A percentile compares a stretch with the other conserved stretches of the same genome.
These are phyloP conservation scores for Mimosa pudica DNA, from an alignment of 306 rosid species.

Conservation along the genomic window DNA sequence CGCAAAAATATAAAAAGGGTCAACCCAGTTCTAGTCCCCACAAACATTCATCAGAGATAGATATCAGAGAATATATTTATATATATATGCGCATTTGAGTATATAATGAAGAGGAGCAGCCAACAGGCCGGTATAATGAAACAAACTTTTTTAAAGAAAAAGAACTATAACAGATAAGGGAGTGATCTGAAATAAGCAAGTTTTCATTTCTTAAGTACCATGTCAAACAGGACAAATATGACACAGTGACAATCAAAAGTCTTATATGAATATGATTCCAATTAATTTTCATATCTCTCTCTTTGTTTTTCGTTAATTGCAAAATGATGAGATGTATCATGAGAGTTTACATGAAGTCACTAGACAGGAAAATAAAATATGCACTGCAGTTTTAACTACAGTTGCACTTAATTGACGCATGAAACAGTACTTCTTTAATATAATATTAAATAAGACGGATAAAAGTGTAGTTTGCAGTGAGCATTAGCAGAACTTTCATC, in stretches of 20 bases:
- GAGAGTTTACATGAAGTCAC: constrained; percentile 16
- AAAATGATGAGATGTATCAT: background rate
- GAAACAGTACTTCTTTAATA: background rate
- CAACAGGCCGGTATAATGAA: too few species aligned
- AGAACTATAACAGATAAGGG: too few species aligned
- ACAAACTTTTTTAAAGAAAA: too few species aligned
- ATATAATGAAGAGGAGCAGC: too few species aligned
- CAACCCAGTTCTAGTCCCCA: too few species aligned
- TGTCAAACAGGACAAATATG: background rate
- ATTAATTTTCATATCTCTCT: background rate
- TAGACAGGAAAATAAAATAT: background rate
- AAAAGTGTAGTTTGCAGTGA: background rate
- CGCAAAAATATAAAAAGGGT: too few species aligned
- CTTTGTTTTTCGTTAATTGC: background rate
- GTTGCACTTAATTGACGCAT: background rate
- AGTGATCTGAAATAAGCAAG: too few species aligned
- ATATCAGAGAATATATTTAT: too few species aligned
- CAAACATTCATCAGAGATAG: too few species aligned
- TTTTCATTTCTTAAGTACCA: background rate
- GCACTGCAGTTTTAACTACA: constrained; percentile 3
- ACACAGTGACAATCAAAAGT: background rate
- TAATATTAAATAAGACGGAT: background rate
- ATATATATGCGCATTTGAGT: too few species aligned
- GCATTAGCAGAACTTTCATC: background rate
- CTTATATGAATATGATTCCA: background rate